Evolutionary conservation across 176 grass and related monocot genomes (phyloP), one percentile per base, ranked within the genome.

Genomic region (Typha latifolia): DNA sequence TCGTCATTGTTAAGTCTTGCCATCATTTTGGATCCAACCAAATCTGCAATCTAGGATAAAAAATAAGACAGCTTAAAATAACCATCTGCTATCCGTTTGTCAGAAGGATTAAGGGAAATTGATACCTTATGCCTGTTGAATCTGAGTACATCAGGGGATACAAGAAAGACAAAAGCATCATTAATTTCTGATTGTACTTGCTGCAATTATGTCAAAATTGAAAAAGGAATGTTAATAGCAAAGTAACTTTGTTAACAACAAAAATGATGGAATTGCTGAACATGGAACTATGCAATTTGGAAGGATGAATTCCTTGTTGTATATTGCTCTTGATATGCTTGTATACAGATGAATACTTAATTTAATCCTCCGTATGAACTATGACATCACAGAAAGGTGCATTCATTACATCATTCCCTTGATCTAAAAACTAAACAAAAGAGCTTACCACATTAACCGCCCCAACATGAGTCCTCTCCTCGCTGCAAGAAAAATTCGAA

Each of bases 111-210:
- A 12, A 20, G 49, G 37, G 14, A 51, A 73, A 78, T 3, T 8
- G 7, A 34, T 96, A 96, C 91, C 87, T 91, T 78, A 81, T 85
- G 62, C 62, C 64, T 76, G 68, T 67, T 73, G 66, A 88, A 96
- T 19, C 77, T 51, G 83, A 96, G 49, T 47, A 67, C 78, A 53
- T 96, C 91, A 84, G 87, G 87, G 29, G 91, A 88, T 19, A 91
- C 73, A 21, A 88, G 56, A 84, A 96, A 85, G 53, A 88, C 82
- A 62, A 88, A 72, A 62, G 75, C 74, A 81, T 90, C 69, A 63
- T 77, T 79, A 23, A 69, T 77, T 49, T 83, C 91, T 55, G 63
- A 69, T 69, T 69, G 80, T n/a, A 91, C 77, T 76, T 87, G 77
- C 87, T 96, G 77, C 70, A 85, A 32, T 43, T 32, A 69, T 72